Percentiles rank a stretch among this genome's conserved stretches.
Conservation (phyloP, 768 basidiomycete species). For the Amanita rimosa region DNA sequence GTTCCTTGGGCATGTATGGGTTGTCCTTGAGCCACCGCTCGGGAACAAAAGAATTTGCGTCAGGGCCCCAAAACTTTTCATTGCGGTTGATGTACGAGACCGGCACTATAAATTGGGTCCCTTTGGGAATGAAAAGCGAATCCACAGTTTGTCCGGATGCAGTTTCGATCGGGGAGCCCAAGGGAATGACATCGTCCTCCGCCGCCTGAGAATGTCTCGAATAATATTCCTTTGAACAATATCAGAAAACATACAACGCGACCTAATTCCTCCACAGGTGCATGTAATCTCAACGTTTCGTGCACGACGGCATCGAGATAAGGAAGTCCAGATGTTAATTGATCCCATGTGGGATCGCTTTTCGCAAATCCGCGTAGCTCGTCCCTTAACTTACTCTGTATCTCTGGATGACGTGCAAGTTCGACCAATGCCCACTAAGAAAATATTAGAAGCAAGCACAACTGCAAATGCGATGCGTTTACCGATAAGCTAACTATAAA, state of each 20-base stretch:
- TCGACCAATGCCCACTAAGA: slow-evolving; percentile 16
- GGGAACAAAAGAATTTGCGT: slow-evolving; percentile 30
- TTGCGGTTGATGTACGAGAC: slow-evolving; percentile 28
- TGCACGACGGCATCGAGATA: slow-evolving; percentile 30
- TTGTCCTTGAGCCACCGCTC: slow-evolving; percentile 27
- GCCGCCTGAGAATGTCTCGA: slow-evolving; percentile 16
- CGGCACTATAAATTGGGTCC: slow-evolving; percentile 23
- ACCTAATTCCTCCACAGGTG: slow-evolving; percentile 17
- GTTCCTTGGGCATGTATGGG: slow-evolving; percentile 16
- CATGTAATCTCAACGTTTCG: slow-evolving; percentile 27
- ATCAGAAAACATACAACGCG: slow-evolving; percentile 17
- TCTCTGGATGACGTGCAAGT: slow-evolving; percentile 11
- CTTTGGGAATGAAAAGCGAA: slow-evolving; percentile 22
- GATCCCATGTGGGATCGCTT: slow-evolving; percentile 27
- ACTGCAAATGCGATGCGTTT: neutral
- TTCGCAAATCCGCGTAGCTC: slow-evolving; percentile 10
- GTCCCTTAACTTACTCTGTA: slow-evolving; percentile 10
- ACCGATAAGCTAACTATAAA: neutral
- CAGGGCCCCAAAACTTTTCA: slow-evolving; percentile 29
- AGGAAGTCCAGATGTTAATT: slow-evolving; percentile 30
- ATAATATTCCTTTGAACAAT: neutral
- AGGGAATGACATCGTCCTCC: slow-evolving; percentile 26
- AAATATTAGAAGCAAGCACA: neutral
- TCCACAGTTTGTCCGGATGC: slow-evolving; percentile 18
- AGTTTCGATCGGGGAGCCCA: slow-evolving; percentile 20